These are phyloP conservation scores for Alnus rubra DNA, from an alignment of 306 rosid species.

Conservation along the genomic window DNA sequence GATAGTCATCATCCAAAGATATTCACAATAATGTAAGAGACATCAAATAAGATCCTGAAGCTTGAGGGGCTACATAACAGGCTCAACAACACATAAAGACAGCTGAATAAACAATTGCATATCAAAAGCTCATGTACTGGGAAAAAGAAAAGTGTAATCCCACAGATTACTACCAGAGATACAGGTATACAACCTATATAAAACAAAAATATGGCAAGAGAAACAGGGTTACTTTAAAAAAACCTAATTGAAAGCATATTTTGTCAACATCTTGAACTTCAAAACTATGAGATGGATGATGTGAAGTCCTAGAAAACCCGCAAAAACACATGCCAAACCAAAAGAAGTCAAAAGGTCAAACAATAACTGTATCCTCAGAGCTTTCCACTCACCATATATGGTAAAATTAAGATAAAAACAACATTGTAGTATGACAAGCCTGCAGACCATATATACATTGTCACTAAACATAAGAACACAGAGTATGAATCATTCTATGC, in stretches of 20 bases:
- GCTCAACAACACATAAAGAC: constrained; percentile 5
- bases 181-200: too few relatives aligned
- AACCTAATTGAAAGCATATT: too few relatives aligned
- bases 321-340: too few relatives aligned
- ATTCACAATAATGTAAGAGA: not conserved
- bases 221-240: too few relatives aligned
- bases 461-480: not conserved
- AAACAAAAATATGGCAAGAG: too few relatives aligned
- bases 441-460: not conserved
- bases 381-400: not conserved
- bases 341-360: not conserved
- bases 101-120: not conserved
- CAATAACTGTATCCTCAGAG: not conserved
- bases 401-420: not conserved
- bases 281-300: too few relatives aligned
- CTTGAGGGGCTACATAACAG: not conserved
- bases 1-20: not conserved
- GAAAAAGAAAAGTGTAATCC: not conserved
- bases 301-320: too few relatives aligned
- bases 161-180: too few relatives aligned
- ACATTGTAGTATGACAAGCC: not conserved
- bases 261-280: too few relatives aligned
- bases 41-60: not conserved
- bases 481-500: not conserved
- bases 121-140: not conserved